A percentile compares a stretch with the other conserved stretches of the same genome.
Evolutionary conservation across 371 early-diverging fungal species (phyloP).

Genomic region (Smittium mucronatum): DNA sequence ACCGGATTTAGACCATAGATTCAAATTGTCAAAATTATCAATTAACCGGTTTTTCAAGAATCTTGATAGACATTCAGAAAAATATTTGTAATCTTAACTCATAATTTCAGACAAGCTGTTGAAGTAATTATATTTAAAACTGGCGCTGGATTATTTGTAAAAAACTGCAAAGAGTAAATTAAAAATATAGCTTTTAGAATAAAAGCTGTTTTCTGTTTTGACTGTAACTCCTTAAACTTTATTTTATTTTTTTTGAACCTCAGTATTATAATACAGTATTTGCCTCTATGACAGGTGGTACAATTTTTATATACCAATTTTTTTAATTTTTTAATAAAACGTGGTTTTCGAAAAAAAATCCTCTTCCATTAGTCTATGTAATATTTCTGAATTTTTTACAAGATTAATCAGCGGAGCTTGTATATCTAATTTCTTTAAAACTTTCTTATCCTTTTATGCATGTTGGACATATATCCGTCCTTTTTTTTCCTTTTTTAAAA

Average conservation of each 20-base stretch:
- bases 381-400: too few species aligned
- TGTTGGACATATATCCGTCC: not conserved
- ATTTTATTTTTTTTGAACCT: not conserved
- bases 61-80: slow-evolving; percentile 1
- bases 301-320: not conserved
- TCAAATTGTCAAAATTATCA: not conserved
- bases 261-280: not conserved
- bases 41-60: not conserved
- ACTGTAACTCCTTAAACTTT: not conserved
- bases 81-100: not conserved
- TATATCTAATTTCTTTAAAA: too few species aligned
- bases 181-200: not conserved
- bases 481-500: slow-evolving; percentile 3
- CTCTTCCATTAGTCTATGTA: too few species aligned
- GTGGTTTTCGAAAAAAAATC: too few species aligned
- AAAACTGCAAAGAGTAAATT: not conserved
- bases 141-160: not conserved
- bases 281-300: not conserved
- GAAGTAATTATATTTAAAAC: not conserved
- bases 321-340: not conserved
- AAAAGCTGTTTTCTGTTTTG: not conserved
- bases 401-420: too few species aligned
- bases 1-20: not conserved
- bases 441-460: not conserved
- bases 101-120: not conserved